A percentile compares a stretch with the other conserved stretches of the same genome.
These are phyloP conservation scores for Aspergillus hancockii DNA, from an alignment of 495 filamentous ascomycete genomes.

Conservation along the genomic window DNA sequence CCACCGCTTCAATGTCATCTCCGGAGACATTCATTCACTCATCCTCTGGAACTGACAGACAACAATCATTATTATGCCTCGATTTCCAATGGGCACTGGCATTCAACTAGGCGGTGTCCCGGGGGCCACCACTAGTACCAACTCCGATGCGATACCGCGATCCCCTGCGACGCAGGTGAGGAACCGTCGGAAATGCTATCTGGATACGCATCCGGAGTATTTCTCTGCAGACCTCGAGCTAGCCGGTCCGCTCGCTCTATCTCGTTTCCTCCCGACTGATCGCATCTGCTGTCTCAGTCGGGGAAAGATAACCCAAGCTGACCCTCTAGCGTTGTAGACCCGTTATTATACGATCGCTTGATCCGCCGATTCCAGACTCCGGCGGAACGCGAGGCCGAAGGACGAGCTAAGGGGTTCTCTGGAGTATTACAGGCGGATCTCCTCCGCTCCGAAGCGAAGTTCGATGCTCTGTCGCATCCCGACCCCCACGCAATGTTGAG, in stretches of 20 bases:
- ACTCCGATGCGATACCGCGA: constrained; percentile 2
- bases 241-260: constrained; percentile 56
- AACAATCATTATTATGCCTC: constrained; percentile 43
- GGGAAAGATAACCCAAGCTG: constrained; percentile 26
- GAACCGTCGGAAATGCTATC: constrained; percentile 65
- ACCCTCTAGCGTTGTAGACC: constrained; percentile 53
- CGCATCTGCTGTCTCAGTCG: constrained; percentile 7
- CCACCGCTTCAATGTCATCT: too few species aligned
- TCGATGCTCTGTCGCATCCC: constrained; percentile 61
- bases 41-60: too few species aligned
- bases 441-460: constrained; percentile 69
- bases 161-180: constrained; percentile 40
- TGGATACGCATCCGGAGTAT: constrained; percentile 65
- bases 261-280: constrained; percentile 21
- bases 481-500: constrained; percentile 51
- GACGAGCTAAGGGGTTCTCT: constrained; percentile 69
- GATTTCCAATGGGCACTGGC: constrained; percentile 38
- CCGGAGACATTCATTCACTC: too few species aligned
- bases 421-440: constrained; percentile 72
- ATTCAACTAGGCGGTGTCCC: constrained; percentile 14
- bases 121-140: constrained; percentile 6
- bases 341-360: constrained; percentile 75
- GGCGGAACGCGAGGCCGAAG: constrained; percentile 71
- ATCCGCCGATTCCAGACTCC: constrained; percentile 76
- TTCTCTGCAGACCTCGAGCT: constrained; percentile 64